Percentiles rank a stretch among this genome's conserved stretches.
phyloP scores from a whole-genome alignment of 768 basidiomycete genomes.

The Rhizopogon rudus region DNA sequence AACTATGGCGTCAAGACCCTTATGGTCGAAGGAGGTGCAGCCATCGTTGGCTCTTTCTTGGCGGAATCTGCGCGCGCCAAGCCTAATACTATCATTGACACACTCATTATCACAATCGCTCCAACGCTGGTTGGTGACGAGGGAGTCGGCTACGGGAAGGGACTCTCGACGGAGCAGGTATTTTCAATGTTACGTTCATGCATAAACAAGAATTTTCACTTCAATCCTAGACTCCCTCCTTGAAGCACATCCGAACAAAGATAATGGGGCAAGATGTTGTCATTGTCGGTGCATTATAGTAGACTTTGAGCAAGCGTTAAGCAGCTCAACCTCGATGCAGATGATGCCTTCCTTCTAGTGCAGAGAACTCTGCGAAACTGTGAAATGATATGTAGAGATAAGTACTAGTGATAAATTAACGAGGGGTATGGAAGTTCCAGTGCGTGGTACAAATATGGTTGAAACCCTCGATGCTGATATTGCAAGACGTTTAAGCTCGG shows the following conservation, averaged over 20 bases:
- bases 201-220: not conserved
- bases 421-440: not conserved
- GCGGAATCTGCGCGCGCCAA: conserved; percentile 4
- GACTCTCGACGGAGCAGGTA: conserved; percentile 14
- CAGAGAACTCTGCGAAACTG: too few relatives aligned
- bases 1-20: conserved; percentile 59
- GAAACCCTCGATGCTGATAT: not conserved
- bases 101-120: conserved; percentile 79
- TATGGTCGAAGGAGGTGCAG: conserved; percentile 96
- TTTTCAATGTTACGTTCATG: not conserved
- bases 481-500: not conserved
- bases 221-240: conserved; percentile 14
- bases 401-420: not conserved
- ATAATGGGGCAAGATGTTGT: conserved; percentile 30
- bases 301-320: not conserved
- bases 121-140: conserved; percentile 74
- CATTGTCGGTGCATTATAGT: conserved; percentile 13
- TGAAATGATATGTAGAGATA: not conserved
- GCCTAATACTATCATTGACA: conserved; percentile 47
- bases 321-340: too few relatives aligned
- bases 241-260: conserved; percentile 23
- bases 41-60: conserved; percentile 59
- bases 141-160: conserved; percentile 55
- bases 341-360: too few relatives aligned
- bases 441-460: not conserved